Percentiles rank a stretch among this genome's conserved stretches.
phyloP scores from a whole-genome alignment of 805 yeast genomes.

The Ogataea degrootiae region DNA sequence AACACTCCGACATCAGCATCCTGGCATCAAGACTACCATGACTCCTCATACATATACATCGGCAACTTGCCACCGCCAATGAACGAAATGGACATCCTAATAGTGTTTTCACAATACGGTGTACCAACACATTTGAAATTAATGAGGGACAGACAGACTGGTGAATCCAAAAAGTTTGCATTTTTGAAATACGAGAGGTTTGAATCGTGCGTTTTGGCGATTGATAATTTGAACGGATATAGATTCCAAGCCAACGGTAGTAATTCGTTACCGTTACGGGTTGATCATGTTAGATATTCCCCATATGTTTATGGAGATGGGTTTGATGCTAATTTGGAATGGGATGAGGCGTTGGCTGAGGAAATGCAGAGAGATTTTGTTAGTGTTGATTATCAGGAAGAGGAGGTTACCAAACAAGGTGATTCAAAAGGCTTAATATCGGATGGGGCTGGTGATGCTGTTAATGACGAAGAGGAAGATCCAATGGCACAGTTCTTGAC shows the following conservation, averaged over 20 bases:
- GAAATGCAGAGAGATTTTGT: slow-evolving; percentile 45
- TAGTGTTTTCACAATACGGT: slow-evolving; percentile 86
- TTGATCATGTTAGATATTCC: slow-evolving; percentile 68
- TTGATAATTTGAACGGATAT: slow-evolving; percentile 81
- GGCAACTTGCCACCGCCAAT: slow-evolving; percentile 64
- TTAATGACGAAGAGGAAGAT: slow-evolving; percentile 21
- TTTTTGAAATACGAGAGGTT: slow-evolving; percentile 81
- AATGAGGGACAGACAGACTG: slow-evolving; percentile 59
- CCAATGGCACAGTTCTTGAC: slow-evolving; percentile 32
- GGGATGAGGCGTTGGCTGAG: slow-evolving; percentile 23
- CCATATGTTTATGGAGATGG: slow-evolving; percentile 37
- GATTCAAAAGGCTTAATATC: too few species aligned
- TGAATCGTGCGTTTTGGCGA: slow-evolving; percentile 74
- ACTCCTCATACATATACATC: slow-evolving; percentile 73
- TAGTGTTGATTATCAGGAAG: slow-evolving; percentile 37
- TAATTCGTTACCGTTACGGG: slow-evolving; percentile 34
- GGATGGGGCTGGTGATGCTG: background rate
- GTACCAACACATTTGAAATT: slow-evolving; percentile 73
- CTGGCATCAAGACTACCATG: slow-evolving; percentile 84
- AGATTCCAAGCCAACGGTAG: slow-evolving; percentile 22
- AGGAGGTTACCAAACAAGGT: background rate
- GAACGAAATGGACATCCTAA: slow-evolving; percentile 70
- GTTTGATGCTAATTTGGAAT: slow-evolving; percentile 39
- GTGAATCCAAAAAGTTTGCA: slow-evolving; percentile 70
- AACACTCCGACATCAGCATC: slow-evolving; percentile 61